A percentile compares a stretch with the other conserved stretches of the same genome.
Evolutionary conservation across 768 basidiomycete genomes (phyloP).

Genomic region (Fomitopsis serialis): DNA sequence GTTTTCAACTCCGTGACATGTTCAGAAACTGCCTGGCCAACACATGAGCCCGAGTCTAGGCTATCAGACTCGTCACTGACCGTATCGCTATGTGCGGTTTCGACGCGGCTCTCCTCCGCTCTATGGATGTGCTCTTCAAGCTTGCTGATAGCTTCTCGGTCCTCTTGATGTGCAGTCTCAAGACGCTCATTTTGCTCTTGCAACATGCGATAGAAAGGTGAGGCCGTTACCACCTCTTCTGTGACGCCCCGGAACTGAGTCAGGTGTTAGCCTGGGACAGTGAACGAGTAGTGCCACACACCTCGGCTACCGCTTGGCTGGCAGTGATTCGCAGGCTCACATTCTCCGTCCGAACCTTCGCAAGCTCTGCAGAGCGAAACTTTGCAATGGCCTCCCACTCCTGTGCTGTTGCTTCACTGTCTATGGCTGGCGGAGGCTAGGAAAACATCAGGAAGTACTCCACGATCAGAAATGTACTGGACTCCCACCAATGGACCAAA

Average conservation of each 20-base stretch:
- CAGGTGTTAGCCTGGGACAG: not conserved
- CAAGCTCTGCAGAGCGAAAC: conserved; percentile 3
- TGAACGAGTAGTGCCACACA: not conserved
- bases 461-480: conserved; percentile 36
- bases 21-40: conserved; percentile 35
- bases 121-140: conserved; percentile 41
- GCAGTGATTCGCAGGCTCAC: not conserved
- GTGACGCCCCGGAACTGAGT: conserved; percentile 29
- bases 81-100: conserved; percentile 6
- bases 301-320: not conserved
- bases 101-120: conserved; percentile 23
- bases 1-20: conserved; percentile 58
- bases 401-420: conserved; percentile 10
- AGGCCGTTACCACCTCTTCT: conserved; percentile 41
- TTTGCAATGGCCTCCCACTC: conserved; percentile 38
- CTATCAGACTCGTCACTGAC: conserved; percentile 3
- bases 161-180: not conserved
- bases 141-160: conserved; percentile 27
- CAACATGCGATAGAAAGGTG: conserved; percentile 50
- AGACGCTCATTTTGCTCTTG: conserved; percentile 37
- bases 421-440: conserved; percentile 33
- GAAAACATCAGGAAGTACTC: conserved; percentile 33
- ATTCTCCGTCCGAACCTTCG: not conserved
- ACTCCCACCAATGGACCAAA: conserved; percentile 63
- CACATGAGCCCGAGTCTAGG: not conserved